Conservation (phyloP, 768 basidiomycete genomes). For the Coprinellus micaceus region DNA sequence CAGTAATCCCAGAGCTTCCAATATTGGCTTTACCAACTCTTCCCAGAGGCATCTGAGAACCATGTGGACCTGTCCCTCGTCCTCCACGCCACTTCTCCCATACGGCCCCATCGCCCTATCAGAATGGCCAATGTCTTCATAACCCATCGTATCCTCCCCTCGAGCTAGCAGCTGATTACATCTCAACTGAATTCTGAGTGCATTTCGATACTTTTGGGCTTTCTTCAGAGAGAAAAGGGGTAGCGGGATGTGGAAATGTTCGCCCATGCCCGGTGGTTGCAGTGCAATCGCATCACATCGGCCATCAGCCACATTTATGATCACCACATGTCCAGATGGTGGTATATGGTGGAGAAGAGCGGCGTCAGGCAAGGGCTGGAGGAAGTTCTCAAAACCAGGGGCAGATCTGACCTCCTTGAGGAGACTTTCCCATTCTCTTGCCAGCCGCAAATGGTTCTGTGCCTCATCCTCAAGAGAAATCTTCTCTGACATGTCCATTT, state of each 20-base stretch:
- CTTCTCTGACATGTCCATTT: neutral
- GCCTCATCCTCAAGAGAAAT: neutral
- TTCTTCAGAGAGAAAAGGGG: constrained; percentile 1
- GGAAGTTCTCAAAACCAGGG: neutral
- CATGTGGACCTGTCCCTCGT: too few species aligned
- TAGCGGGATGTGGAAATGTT: constrained; percentile 11
- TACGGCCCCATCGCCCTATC: neutral
- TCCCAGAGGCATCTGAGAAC: neutral
- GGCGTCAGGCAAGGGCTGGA: neutral
- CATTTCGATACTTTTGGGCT: neutral
- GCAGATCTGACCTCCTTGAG: neutral
- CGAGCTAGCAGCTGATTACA: neutral
- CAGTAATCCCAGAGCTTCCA: neutral
- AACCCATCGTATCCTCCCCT: neutral
- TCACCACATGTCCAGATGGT: constrained; percentile 2
- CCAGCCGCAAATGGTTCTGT: neutral
- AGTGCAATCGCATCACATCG: constrained; percentile 22
- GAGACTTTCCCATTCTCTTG: neutral
- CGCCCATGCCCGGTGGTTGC: neutral
- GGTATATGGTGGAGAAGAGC: neutral
- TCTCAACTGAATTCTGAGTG: neutral
- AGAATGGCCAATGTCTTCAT: neutral
- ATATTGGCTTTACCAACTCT: constrained; percentile 2
- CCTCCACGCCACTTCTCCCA: neutral
- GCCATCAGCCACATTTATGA: constrained; percentile 8